Percentiles rank a stretch among this genome's conserved stretches.
These are phyloP conservation scores for Erythrophleum fordii DNA, from an alignment of 306 rosid genomes.

Conservation along the genomic window DNA sequence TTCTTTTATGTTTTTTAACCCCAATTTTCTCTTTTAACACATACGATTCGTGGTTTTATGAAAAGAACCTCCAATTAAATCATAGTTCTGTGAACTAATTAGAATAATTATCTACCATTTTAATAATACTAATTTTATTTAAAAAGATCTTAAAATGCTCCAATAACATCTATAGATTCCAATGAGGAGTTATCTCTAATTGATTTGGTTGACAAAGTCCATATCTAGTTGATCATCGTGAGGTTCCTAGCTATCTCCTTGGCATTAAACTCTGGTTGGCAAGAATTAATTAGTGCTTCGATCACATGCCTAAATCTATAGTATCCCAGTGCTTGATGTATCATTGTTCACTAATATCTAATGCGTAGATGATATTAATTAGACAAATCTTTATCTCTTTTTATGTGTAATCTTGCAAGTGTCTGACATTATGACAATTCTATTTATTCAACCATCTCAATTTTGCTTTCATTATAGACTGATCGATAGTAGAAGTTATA, in stretches of 20 bases:
- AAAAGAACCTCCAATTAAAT: not conserved
- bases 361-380: not conserved
- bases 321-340: not conserved
- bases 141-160: not conserved
- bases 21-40: no score
- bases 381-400: not conserved
- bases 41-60: not conserved
- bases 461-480: no score
- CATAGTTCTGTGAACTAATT: not conserved
- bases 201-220: not conserved
- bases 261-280: not conserved
- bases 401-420: not conserved
- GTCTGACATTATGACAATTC: not conserved
- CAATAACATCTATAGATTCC: not conserved
- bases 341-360: constrained; percentile 10
- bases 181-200: not conserved
- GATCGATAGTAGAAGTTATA: no score
- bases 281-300: constrained; percentile 1
- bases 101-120: not conserved
- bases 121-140: not conserved
- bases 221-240: not conserved
- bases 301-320: not conserved
- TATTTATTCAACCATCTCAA: no score
- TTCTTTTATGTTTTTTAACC: no score
- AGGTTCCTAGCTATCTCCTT: not conserved